Evolutionary conservation across 805 yeast species (phyloP).

Genomic region (Hanseniaspora singularis): DNA sequence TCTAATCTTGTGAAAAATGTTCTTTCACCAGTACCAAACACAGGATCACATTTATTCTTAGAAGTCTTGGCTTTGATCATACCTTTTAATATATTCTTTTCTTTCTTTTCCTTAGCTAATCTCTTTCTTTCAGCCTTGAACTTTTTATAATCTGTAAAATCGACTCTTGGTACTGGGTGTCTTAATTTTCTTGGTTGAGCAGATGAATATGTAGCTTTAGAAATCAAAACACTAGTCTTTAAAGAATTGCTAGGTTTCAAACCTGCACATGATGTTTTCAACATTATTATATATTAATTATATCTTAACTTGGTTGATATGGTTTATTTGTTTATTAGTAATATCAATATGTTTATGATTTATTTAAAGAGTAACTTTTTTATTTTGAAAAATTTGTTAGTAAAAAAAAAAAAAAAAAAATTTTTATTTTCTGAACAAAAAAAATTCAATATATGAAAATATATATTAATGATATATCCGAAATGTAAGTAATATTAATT

Average conservation of each 20-base stretch:
- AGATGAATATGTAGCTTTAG: too few species aligned
- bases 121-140: conserved; percentile 2
- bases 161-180: conserved; percentile 3
- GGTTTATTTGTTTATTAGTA: too few species aligned
- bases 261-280: background rate
- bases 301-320: too few species aligned
- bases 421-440: too few species aligned
- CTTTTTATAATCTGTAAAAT: background rate
- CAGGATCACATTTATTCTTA: conserved; percentile 57
- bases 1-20: conserved; percentile 58
- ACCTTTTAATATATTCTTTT: conserved; percentile 9
- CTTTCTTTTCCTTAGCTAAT: conserved; percentile 6
- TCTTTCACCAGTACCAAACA: conserved; percentile 56
- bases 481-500: too few species aligned
- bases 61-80: conserved; percentile 10
- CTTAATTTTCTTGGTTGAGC: background rate
- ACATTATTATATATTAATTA: background rate
- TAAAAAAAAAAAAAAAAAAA: too few species aligned
- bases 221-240: too few species aligned
- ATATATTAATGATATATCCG: too few species aligned
- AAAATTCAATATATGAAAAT: too few species aligned
- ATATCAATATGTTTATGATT: too few species aligned
- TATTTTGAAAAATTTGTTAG: too few species aligned
- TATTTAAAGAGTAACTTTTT: too few species aligned
- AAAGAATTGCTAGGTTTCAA: background rate